Evolutionary conservation across 305 asterid species (phyloP), one percentile per base, ranked within the genome.

Genomic region (Plantago coronopus): DNA sequence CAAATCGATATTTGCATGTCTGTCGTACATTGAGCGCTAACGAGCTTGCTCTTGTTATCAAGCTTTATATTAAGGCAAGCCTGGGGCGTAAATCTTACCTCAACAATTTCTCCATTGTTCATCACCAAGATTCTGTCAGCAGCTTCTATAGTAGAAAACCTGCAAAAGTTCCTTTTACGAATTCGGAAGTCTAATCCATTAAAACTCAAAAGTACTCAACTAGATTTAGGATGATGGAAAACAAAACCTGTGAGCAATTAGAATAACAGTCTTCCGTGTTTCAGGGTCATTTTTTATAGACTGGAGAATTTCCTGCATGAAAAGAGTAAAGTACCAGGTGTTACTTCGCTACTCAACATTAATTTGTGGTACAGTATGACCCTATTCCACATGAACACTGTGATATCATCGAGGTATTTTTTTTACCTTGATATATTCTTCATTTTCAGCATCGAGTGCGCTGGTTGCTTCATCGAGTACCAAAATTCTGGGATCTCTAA

Each of bases 381-480:
- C n/a, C n/a, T n/a, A n/a, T 3, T 10, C 23, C 23, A 18, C 13
- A 38, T 22, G 37, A 17, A 20, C 57, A 16, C 3, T 0, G 57
- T 53, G 25, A 25, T 53, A 53, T 11, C 19, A 51, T 13, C n/a
- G n/a, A 12, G 14, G n/a, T 19, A 53, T 16, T 23, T 4, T 31
- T 9, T 31, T 17, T 61, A 75, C 86, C 83, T 68, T 71, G 56
- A 77, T 59, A 20, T 72, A 72, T 57, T 72, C 54, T 73, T 80
- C 86, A 61, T 73, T 80, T 62, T 77, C 86, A 50, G 81, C 79
- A 72, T 80, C 83, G 25, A 80, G 83, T 37, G 86, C 80, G 51
- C 86, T 79, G 49, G 77, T 78, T n/a, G 83, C 76, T 68, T 78
- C 87, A 48, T 80, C 83, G 3, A 77, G 69, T 40, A 72, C 44